phyloP scores from a whole-genome alignment of 2,329 filamentous ascomycete species.

The Cryphonectria carpinicola region DNA sequence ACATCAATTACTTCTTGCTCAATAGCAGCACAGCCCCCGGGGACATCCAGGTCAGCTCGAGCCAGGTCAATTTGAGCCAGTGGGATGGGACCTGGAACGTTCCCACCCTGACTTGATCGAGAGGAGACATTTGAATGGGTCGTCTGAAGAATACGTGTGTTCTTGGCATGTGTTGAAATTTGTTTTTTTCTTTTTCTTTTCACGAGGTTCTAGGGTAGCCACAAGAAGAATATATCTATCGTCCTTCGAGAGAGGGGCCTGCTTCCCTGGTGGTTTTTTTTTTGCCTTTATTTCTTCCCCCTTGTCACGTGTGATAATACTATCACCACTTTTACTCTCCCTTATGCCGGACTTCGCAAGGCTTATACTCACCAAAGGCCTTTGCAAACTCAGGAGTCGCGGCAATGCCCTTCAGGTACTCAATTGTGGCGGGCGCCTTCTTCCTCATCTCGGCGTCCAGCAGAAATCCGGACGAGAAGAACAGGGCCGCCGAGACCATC shows the following conservation, averaged over 20 bases:
- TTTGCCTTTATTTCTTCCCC: background rate
- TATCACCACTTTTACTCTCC: background rate
- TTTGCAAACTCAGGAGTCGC: slow-evolving; percentile 40
- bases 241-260: background rate
- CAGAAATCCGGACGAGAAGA: slow-evolving; percentile 34
- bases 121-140: too few relatives aligned
- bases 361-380: slow-evolving; percentile 37
- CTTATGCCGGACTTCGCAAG: slow-evolving; percentile 37
- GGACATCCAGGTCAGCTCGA: slow-evolving; percentile 44
- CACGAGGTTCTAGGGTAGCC: background rate
- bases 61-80: slow-evolving; percentile 42
- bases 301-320: background rate
- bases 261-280: too few relatives aligned
- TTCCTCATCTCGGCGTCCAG: slow-evolving; percentile 42
- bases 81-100: slow-evolving; percentile 47
- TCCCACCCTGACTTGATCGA: slow-evolving; percentile 40
- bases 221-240: background rate
- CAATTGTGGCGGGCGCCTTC: slow-evolving; percentile 37
- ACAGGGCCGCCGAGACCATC: slow-evolving; percentile 38
- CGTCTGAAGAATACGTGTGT: background rate
- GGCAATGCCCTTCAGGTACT: slow-evolving; percentile 39
- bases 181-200: background rate
- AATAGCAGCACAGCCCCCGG: slow-evolving; percentile 39
- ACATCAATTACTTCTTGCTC: slow-evolving; percentile 59
- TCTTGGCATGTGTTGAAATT: background rate